These are phyloP conservation scores for Coleophoma cylindrospora DNA, from an alignment of 2,329 filamentous ascomycete genomes.

Conservation along the genomic window DNA sequence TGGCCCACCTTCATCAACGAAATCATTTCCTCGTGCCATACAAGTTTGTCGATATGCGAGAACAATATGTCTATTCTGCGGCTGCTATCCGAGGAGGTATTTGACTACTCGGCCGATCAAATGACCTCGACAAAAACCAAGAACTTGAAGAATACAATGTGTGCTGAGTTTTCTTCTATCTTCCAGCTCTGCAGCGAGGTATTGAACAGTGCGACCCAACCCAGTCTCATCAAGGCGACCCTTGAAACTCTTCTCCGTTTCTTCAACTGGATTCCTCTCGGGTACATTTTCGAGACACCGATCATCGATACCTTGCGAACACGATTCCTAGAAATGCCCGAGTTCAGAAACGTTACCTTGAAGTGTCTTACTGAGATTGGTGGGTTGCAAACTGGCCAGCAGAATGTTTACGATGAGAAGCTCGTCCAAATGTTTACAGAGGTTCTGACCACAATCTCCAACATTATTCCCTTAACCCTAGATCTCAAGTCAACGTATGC, in stretches of 20 bases:
- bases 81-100: slow-evolving; percentile 94
- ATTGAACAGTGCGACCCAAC: slow-evolving; percentile 80
- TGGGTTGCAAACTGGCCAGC: slow-evolving; percentile 75
- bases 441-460: slow-evolving; percentile 85
- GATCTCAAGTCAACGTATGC: slow-evolving; percentile 90
- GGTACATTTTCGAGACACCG: slow-evolving; percentile 97
- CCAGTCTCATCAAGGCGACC: slow-evolving; percentile 90
- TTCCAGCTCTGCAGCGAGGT: slow-evolving; percentile 98
- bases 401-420: slow-evolving; percentile 85
- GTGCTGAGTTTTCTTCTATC: slow-evolving; percentile 95
- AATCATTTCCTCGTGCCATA: slow-evolving; percentile 94
- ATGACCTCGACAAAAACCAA: slow-evolving; percentile 99
- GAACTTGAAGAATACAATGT: slow-evolving; percentile 98
- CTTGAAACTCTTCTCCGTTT: slow-evolving; percentile 93
- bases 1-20: slow-evolving; percentile 99
- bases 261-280: slow-evolving; percentile 97
- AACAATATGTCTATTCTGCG: slow-evolving; percentile 99
- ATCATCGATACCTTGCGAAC: slow-evolving; percentile 92
- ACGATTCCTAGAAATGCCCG: slow-evolving; percentile 85
- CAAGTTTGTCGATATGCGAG: slow-evolving; percentile 94
- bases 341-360: slow-evolving; percentile 94
- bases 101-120: slow-evolving; percentile 97
- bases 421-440: slow-evolving; percentile 98
- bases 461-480: slow-evolving; percentile 84
- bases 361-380: slow-evolving; percentile 98